phyloP scores from a whole-genome alignment of 2,329 filamentous ascomycete genomes.

The Colletotrichum abscissum region DNA sequence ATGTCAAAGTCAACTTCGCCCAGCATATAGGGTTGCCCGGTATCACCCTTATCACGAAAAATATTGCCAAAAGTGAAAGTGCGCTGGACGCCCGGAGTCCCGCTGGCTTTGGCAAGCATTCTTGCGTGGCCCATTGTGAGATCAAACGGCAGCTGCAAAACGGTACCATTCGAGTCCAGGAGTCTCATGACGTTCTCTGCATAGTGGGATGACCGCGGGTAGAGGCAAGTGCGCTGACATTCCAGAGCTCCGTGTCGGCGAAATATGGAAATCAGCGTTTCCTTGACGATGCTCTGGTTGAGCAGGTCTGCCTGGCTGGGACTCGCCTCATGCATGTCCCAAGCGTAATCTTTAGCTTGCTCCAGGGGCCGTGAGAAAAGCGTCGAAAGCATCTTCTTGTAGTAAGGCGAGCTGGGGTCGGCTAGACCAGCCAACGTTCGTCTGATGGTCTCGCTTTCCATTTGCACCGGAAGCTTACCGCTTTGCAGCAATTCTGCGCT shows the following conservation, averaged over 20 bases:
- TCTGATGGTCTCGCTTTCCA: conserved; percentile 91
- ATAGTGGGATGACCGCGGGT: conserved; percentile 87
- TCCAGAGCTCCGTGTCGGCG: conserved; percentile 91
- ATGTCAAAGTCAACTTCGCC: conserved; percentile 98
- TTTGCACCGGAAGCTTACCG: conserved; percentile 88
- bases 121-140: conserved; percentile 90
- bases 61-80: conserved; percentile 90
- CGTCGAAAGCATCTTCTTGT: conserved; percentile 88
- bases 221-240: conserved; percentile 77
- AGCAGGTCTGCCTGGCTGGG: conserved; percentile 71
- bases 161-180: conserved; percentile 84
- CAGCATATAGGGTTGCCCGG: conserved; percentile 83
- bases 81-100: conserved; percentile 73
- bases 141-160: conserved; percentile 94
- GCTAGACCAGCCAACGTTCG: conserved; percentile 84
- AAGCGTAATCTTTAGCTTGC: conserved; percentile 83
- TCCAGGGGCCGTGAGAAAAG: conserved; percentile 82
- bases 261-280: conserved; percentile 82
- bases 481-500: conserved; percentile 85
- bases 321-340: conserved; percentile 74
- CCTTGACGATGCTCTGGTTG: conserved; percentile 78
- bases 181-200: conserved; percentile 79
- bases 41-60: conserved; percentile 81
- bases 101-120: conserved; percentile 77
- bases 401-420: conserved; percentile 87